These are phyloP conservation scores for Aspergillus steynii DNA, from an alignment of 495 filamentous ascomycete species.

Conservation along the genomic window DNA sequence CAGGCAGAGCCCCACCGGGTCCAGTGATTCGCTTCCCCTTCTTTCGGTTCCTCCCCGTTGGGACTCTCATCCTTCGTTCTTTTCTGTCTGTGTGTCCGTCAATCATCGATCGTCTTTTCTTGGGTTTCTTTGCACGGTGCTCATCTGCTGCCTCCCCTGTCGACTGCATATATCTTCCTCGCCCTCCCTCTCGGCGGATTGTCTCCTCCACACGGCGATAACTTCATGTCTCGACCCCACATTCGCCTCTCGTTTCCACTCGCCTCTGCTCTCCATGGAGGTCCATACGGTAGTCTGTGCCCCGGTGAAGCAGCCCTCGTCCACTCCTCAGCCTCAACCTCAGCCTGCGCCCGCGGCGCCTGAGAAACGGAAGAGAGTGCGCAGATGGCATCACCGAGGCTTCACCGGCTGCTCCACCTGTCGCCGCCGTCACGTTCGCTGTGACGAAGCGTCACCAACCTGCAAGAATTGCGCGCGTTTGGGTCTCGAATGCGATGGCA, in stretches of 20 bases:
- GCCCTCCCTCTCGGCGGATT: constrained; percentile 8
- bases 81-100: constrained; percentile 1
- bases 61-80: neutral
- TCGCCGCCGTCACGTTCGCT: constrained; percentile 44
- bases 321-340: constrained; percentile 17
- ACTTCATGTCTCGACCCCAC: constrained; percentile 30
- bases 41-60: constrained; percentile 3
- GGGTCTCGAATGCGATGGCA: constrained; percentile 40
- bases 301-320: constrained; percentile 23
- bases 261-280: constrained; percentile 30
- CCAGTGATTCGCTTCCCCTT: constrained; percentile 5
- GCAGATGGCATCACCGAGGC: constrained; percentile 43
- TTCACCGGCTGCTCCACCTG: constrained; percentile 46
- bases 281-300: constrained; percentile 30
- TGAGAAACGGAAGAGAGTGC: constrained; percentile 43
- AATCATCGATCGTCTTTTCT: neutral
- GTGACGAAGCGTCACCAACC: constrained; percentile 43
- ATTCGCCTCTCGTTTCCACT: constrained; percentile 9
- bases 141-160: neutral
- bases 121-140: too few species aligned
- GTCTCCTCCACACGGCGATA: constrained; percentile 4
- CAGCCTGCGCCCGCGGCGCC: constrained; percentile 14
- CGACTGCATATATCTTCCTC: neutral
- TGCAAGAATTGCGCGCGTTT: constrained; percentile 45
- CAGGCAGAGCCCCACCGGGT: constrained; percentile 5